These are phyloP conservation scores for Annulohypoxylon bovei DNA, from an alignment of 495 filamentous ascomycete genomes.

Conservation along the genomic window DNA sequence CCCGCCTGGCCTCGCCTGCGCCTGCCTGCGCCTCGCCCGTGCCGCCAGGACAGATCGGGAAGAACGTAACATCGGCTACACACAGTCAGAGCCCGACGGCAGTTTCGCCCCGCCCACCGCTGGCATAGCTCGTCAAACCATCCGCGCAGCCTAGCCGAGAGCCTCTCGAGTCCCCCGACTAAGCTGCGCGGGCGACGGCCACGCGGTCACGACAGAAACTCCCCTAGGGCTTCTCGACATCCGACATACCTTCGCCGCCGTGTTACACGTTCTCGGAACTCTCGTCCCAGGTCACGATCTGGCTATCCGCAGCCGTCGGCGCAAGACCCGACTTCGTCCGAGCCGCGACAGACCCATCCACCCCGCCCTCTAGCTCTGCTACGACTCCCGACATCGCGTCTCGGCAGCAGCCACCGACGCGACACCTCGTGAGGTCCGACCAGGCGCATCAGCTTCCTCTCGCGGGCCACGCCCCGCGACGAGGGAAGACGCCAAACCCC, in stretches of 20 bases:
- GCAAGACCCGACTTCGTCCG: conserved; percentile 30
- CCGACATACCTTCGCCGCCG: conserved; percentile 36
- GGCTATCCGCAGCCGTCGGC: conserved; percentile 26
- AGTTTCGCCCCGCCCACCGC: conserved; percentile 40
- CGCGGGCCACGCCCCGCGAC: conserved; percentile 55
- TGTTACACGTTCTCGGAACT: conserved; percentile 51
- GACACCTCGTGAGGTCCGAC: conserved; percentile 61
- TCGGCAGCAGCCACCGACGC: conserved; percentile 55
- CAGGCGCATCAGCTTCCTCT: conserved; percentile 82
- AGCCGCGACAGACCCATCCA: conserved; percentile 38
- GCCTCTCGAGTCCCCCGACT: conserved; percentile 1
- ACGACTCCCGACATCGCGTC: conserved; percentile 52
- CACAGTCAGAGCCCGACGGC: conserved; percentile 49
- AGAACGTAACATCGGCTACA: conserved; percentile 55
- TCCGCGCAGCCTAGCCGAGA: too few species aligned
- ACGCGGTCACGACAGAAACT: conserved; percentile 54
- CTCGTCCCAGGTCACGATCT: conserved; percentile 37
- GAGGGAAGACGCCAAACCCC: conserved; percentile 72
- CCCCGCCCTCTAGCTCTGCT: conserved; percentile 30
- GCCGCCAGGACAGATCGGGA: conserved; percentile 43
- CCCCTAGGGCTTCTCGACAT: conserved; percentile 17
- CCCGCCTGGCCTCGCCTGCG: conserved; percentile 20
- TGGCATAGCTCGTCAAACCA: conserved; percentile 59
- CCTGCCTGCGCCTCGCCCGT: conserved; percentile 19
- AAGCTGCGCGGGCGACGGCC: conserved; percentile 51